Evolutionary conservation across 306 rosid species (phyloP).

Genomic region (Trifolium fragiferum): DNA sequence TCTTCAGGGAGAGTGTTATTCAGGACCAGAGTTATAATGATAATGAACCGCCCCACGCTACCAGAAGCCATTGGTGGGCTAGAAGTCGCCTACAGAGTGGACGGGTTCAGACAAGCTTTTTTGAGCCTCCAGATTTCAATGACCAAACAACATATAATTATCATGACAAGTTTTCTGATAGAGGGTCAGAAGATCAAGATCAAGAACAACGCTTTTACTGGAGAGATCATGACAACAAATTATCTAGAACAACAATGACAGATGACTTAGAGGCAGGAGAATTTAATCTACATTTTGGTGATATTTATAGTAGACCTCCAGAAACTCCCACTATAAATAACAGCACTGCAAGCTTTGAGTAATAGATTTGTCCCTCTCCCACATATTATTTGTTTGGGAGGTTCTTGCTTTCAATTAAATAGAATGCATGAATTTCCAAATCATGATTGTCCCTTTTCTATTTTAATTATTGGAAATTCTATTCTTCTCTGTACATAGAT

Average conservation of each 20-base stretch:
- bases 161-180: slow-evolving; percentile 59
- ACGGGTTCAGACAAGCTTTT: slow-evolving; percentile 69
- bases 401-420: slow-evolving; percentile 43
- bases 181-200: slow-evolving; percentile 65
- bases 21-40: slow-evolving; percentile 44
- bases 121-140: slow-evolving; percentile 84
- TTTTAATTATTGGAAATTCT: slow-evolving; percentile 40
- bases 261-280: slow-evolving; percentile 73
- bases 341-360: slow-evolving; percentile 46
- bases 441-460: slow-evolving; percentile 41
- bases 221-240: slow-evolving; percentile 47
- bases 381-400: slow-evolving; percentile 46
- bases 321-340: slow-evolving; percentile 52
- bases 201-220: slow-evolving; percentile 54
- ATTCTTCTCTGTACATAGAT: slow-evolving; percentile 85
- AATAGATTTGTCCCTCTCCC: slow-evolving; percentile 45
- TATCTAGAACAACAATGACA: slow-evolving; percentile 52
- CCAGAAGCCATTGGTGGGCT: slow-evolving; percentile 81
- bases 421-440: slow-evolving; percentile 48
- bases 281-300: slow-evolving; percentile 74
- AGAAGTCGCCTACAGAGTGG: slow-evolving; percentile 50
- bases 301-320: slow-evolving; percentile 68
- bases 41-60: slow-evolving; percentile 36
- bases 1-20: slow-evolving; percentile 62
- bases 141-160: slow-evolving; percentile 37